These are phyloP conservation scores for Tulasnella sp. DNA, from an alignment of 768 basidiomycete species.

Conservation along the genomic window DNA sequence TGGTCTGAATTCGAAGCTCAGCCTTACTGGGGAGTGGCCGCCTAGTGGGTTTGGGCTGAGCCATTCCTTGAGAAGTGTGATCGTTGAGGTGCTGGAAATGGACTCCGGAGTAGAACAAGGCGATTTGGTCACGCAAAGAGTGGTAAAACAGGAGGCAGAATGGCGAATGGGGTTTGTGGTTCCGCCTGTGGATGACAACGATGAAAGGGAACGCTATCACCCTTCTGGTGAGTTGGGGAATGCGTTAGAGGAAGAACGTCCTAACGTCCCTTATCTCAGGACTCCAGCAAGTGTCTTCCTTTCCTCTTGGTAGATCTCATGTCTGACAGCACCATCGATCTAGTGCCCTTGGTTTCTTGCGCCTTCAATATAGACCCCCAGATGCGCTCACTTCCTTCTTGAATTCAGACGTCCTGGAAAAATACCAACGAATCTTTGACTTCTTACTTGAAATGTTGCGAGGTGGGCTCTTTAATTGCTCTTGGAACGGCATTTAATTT, in stretches of 20 bases:
- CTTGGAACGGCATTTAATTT: constrained; percentile 63
- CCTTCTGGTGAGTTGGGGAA: constrained; percentile 65
- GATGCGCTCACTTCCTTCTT: constrained; percentile 74
- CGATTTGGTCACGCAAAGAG: constrained; percentile 23
- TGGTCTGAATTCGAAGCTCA: constrained; percentile 72
- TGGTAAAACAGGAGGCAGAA: constrained; percentile 43
- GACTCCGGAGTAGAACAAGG: constrained; percentile 20
- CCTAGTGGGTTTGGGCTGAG: constrained; percentile 84
- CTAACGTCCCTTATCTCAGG: constrained; percentile 38
- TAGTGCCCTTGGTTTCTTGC: constrained; percentile 87
- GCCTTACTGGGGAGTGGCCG: constrained; percentile 79
- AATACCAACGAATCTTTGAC: constrained; percentile 83
- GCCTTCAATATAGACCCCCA: constrained; percentile 89
- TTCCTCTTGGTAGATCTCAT: not conserved
- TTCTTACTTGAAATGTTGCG: constrained; percentile 77
- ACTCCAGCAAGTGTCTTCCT: constrained; percentile 51
- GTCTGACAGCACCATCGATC: constrained; percentile 22
- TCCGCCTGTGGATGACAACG: constrained; percentile 59
- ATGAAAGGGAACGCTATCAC: constrained; percentile 66
- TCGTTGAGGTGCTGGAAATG: constrained; percentile 73
- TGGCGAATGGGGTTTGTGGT: constrained; percentile 76
- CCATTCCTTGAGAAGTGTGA: constrained; percentile 79
- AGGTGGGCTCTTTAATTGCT: constrained; percentile 53
- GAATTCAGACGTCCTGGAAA: constrained; percentile 69
- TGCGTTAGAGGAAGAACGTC: not conserved